These are phyloP conservation scores for Penicillium robsamsonii DNA, from an alignment of 495 filamentous ascomycete genomes.

Conservation along the genomic window DNA sequence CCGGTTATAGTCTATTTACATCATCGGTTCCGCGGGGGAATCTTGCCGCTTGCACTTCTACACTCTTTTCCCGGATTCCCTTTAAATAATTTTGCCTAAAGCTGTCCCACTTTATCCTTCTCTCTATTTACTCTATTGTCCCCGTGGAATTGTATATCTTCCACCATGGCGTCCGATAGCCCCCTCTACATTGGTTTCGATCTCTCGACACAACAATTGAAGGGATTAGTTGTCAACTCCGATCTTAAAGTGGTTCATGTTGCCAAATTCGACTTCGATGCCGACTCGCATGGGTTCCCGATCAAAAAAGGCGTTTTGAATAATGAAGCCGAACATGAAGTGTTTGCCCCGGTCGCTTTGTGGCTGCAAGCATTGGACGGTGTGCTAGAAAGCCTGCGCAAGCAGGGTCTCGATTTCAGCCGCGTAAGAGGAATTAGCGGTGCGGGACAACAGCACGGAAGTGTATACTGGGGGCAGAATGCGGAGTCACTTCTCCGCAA, in stretches of 20 bases:
- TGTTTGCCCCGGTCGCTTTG: slow-evolving; percentile 88
- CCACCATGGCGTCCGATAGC: slow-evolving; percentile 37
- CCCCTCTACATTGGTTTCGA: slow-evolving; percentile 91
- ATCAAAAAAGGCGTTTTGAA: slow-evolving; percentile 84
- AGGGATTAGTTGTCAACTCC: slow-evolving; percentile 82
- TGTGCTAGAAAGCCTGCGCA: slow-evolving; percentile 69
- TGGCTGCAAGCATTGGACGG: slow-evolving; percentile 92
- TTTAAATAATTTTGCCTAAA: not conserved
- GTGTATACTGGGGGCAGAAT: slow-evolving; percentile 80
- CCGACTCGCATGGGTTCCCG: slow-evolving; percentile 69
- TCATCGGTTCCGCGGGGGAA: slow-evolving; percentile 2
- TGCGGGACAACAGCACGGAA: slow-evolving; percentile 95
- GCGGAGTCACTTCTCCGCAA: slow-evolving; percentile 63
- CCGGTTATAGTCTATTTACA: slow-evolving; percentile 12
- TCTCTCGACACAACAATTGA: slow-evolving; percentile 93
- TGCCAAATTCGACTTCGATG: slow-evolving; percentile 64
- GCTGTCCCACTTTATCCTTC: not conserved
- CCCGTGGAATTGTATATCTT: not conserved
- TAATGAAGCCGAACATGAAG: slow-evolving; percentile 77
- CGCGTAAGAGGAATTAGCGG: slow-evolving; percentile 81
- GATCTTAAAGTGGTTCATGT: slow-evolving; percentile 48
- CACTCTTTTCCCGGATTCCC: slow-evolving; percentile 1
- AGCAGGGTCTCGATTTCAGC: slow-evolving; percentile 71
- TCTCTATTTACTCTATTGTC: not conserved
- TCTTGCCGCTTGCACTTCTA: slow-evolving; percentile 4